Conservation (phyloP, 2,329 filamentous ascomycete genomes). For the Rhytidhysteron rufulum region DNA sequence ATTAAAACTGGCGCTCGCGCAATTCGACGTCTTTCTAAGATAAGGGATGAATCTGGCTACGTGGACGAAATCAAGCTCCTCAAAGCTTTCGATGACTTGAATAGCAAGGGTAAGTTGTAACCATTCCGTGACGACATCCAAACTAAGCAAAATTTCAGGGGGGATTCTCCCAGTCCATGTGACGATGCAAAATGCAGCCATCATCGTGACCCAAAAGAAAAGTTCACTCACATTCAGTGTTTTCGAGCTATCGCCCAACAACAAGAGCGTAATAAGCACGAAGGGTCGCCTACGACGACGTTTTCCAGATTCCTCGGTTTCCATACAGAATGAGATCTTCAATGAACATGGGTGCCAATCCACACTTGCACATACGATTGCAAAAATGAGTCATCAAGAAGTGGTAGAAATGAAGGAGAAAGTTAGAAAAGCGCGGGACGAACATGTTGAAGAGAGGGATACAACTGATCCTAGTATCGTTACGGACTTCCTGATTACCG, state of each 20-base stretch:
- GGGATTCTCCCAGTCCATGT: slow-evolving; percentile 38
- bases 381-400: slow-evolving; percentile 35
- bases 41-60: neutral
- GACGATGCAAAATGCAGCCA: slow-evolving; percentile 44
- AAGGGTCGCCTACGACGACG: slow-evolving; percentile 39
- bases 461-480: slow-evolving; percentile 49
- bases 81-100: neutral
- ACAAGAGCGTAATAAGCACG: slow-evolving; percentile 34
- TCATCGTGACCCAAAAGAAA: slow-evolving; percentile 38
- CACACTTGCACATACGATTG: slow-evolving; percentile 28
- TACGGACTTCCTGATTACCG: slow-evolving; percentile 48
- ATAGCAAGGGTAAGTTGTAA: neutral
- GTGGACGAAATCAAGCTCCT: neutral
- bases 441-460: slow-evolving; percentile 45
- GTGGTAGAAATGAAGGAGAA: slow-evolving; percentile 31
- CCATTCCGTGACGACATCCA: slow-evolving; percentile 6
- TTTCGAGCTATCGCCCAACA: slow-evolving; percentile 47
- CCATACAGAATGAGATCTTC: slow-evolving; percentile 22
- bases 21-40: neutral
- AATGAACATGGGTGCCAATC: slow-evolving; percentile 11
- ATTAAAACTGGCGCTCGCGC: neutral
- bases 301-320: slow-evolving; percentile 43
- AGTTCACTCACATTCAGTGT: slow-evolving; percentile 35
- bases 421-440: slow-evolving; percentile 36
- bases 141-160: slow-evolving; percentile 13